These are phyloP conservation scores for Suillus discolor DNA, from an alignment of 768 basidiomycete species.

Conservation along the genomic window DNA sequence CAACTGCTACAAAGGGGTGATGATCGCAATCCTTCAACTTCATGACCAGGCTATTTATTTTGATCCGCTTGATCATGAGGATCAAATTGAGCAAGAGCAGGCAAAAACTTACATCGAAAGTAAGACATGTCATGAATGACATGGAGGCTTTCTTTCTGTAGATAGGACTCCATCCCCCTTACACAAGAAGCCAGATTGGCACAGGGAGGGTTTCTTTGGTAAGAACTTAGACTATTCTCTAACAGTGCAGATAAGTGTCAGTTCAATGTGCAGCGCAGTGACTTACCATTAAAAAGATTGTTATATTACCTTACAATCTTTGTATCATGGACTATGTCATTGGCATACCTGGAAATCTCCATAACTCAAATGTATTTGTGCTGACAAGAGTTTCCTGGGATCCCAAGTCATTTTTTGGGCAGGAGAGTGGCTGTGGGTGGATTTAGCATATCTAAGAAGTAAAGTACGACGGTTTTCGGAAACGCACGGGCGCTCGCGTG, in stretches of 20 bases:
- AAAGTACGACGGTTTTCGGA: too few species aligned
- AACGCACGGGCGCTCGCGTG: too few species aligned
- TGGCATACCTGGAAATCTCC: slow-evolving; percentile 14
- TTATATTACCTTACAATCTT: slow-evolving; percentile 15
- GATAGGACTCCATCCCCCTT: slow-evolving; percentile 14
- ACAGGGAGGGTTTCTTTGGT: slow-evolving; percentile 22
- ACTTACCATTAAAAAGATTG: slow-evolving; percentile 6
- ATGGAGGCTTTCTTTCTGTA: slow-evolving; percentile 8
- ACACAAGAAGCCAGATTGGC: slow-evolving; percentile 18
- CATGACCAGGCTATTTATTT: slow-evolving; percentile 8
- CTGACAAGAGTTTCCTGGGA: not conserved
- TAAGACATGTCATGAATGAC: slow-evolving; percentile 5
- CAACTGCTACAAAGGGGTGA: slow-evolving; percentile 11
- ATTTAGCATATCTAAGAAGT: slow-evolving; percentile 17
- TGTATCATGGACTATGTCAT: slow-evolving; percentile 16
- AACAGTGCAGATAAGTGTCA: slow-evolving; percentile 16
- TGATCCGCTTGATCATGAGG: not conserved
- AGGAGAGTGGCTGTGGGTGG: slow-evolving; percentile 17
- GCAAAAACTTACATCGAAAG: not conserved
- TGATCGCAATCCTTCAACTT: slow-evolving; percentile 10
- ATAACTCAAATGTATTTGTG: slow-evolving; percentile 13
- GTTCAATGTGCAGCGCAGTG: not conserved
- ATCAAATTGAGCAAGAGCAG: slow-evolving; percentile 8
- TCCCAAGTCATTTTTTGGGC: slow-evolving; percentile 8
- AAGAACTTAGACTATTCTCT: slow-evolving; percentile 22